These are phyloP conservation scores for Scenedesmus sp. DNA, from an alignment of 163 green algal species.

Conservation along the genomic window DNA sequence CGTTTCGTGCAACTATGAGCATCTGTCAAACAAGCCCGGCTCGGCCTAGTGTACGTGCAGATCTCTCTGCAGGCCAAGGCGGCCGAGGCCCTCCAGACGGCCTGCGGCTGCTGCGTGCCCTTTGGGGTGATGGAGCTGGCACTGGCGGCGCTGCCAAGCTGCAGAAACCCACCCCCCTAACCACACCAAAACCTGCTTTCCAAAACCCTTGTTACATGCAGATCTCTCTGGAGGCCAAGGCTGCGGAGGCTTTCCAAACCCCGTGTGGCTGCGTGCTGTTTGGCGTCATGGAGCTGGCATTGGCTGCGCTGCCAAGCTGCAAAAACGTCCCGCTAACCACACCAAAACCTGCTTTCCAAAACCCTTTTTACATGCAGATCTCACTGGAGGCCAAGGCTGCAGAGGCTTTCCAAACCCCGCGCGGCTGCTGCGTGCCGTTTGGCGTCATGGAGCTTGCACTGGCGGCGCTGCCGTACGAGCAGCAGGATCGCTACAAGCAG, in stretches of 20 bases:
- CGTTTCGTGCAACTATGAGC: too few relatives aligned
- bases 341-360: too few relatives aligned
- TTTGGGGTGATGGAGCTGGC: slow-evolving; percentile 92
- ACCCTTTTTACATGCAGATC: not conserved
- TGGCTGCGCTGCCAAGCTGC: slow-evolving; percentile 55
- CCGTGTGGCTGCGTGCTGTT: slow-evolving; percentile 87
- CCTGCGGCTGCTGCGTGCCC: slow-evolving; percentile 79
- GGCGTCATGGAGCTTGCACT: slow-evolving; percentile 87
- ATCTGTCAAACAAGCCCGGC: too few relatives aligned
- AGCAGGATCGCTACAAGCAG: slow-evolving; percentile 34
- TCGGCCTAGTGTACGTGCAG: not conserved
- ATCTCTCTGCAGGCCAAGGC: slow-evolving; percentile 27
- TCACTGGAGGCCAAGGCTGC: slow-evolving; percentile 32
- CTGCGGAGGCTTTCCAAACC: slow-evolving; percentile 61
- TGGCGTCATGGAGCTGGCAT: slow-evolving; percentile 85
- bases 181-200: too few relatives aligned
- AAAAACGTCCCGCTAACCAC: too few relatives aligned
- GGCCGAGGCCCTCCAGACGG: slow-evolving; percentile 61
- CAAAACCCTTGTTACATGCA: not conserved
- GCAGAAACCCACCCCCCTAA: not conserved
- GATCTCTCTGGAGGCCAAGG: slow-evolving; percentile 29
- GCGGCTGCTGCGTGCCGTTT: slow-evolving; percentile 87
- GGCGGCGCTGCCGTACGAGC: slow-evolving; percentile 46
- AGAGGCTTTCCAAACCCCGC: slow-evolving; percentile 66
- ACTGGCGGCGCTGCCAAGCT: slow-evolving; percentile 56